Evolutionary conservation across 23 red algal genomes (phyloP).

Genomic region (Cyanidioschyzon merolae): DNA sequence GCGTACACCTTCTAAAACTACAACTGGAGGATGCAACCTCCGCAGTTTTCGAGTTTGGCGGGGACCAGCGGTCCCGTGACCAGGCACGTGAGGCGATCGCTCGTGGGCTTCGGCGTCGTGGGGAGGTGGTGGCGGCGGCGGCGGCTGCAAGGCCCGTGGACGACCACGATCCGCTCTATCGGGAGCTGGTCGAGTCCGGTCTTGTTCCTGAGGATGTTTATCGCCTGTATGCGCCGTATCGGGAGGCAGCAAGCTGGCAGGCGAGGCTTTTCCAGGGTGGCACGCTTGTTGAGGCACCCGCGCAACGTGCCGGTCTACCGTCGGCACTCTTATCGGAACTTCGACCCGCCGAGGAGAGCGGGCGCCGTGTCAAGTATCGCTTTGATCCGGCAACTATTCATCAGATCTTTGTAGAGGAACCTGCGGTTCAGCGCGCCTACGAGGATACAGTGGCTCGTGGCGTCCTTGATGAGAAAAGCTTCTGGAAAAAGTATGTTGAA

Average conservation of each 20-base stretch:
- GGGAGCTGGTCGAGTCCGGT: background rate
- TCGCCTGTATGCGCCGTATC: conserved; percentile 12
- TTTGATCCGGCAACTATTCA: conserved; percentile 23
- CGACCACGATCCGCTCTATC: background rate
- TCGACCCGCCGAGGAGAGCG: background rate
- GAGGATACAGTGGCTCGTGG: background rate
- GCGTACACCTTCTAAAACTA: background rate
- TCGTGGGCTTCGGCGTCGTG: background rate
- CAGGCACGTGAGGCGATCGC: conserved; percentile 5
- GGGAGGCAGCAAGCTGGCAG: background rate
- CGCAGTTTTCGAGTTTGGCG: conserved; percentile 10
- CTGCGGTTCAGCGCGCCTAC: conserved; percentile 27
- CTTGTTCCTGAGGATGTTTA: conserved; percentile 2
- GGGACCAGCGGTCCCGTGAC: background rate
- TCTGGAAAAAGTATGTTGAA: conserved; percentile 26
- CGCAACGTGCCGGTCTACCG: background rate
- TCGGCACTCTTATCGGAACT: background rate
- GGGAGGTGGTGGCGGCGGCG: background rate
- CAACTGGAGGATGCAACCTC: background rate
- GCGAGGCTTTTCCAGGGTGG: background rate
- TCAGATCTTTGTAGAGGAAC: conserved; percentile 28
- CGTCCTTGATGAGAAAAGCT: conserved; percentile 13
- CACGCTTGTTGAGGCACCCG: background rate
- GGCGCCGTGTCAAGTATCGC: background rate
- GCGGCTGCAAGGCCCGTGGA: background rate